Conservation (phyloP, 352 stramenopile species). For the Globisporangium heterothallicum region DNA sequence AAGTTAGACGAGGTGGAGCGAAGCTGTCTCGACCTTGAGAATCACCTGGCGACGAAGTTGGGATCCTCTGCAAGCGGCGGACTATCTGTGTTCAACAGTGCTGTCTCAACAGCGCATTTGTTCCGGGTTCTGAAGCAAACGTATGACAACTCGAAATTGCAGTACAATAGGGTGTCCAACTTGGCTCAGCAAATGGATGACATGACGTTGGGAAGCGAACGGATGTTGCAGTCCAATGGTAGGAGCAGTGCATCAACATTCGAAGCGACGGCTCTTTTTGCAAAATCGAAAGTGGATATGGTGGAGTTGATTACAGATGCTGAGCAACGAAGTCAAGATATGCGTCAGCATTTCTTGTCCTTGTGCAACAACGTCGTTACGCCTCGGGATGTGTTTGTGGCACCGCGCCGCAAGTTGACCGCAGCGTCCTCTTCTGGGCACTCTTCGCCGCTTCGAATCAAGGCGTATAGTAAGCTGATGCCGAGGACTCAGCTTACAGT, state of each 20-base stretch:
- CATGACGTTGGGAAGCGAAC: conserved; percentile 35
- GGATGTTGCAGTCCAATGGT: conserved; percentile 17
- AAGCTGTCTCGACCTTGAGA: conserved; percentile 47
- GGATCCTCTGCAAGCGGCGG: conserved; percentile 10
- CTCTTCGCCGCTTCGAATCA: conserved; percentile 30
- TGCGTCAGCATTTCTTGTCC: conserved; percentile 45
- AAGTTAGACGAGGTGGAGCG: conserved; percentile 50
- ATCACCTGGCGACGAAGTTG: conserved; percentile 33
- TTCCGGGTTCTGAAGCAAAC: conserved; percentile 72
- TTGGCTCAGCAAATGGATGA: conserved; percentile 49
- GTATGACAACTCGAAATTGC: conserved; percentile 68
- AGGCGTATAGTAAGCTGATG: conserved; percentile 68
- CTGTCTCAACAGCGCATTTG: conserved; percentile 38
- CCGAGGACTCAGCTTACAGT: conserved; percentile 58
- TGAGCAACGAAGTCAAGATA: conserved; percentile 37
- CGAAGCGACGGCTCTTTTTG: conserved; percentile 14
- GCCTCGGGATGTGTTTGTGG: conserved; percentile 46
- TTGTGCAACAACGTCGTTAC: conserved; percentile 61
- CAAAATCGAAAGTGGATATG: conserved; percentile 43
- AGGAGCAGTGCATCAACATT: conserved; percentile 12
- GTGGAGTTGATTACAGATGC: conserved; percentile 34
- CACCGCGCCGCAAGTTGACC: conserved; percentile 32
- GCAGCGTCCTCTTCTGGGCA: conserved; percentile 8
- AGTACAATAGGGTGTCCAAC: conserved; percentile 62
- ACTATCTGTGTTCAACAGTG: conserved; percentile 2